Evolutionary conservation across 495 filamentous ascomycete genomes (phyloP).

Genomic region (Terfezia claveryi): DNA sequence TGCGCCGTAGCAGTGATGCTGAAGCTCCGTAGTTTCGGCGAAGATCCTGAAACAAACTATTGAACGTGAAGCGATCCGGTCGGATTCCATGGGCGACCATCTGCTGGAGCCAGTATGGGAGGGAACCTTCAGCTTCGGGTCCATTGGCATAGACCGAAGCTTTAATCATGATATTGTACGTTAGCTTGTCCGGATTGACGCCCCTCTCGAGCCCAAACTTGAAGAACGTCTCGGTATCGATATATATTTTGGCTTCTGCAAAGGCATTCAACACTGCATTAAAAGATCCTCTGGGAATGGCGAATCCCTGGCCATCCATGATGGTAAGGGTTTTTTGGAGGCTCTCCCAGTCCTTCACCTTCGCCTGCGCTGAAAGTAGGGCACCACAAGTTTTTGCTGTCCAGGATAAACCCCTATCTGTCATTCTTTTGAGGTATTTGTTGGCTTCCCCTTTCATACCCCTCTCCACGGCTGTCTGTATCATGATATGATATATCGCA

Average conservation of each 20-base stretch:
- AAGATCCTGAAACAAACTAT: background rate
- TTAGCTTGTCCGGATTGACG: conserved; percentile 2
- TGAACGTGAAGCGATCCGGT: background rate
- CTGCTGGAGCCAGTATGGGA: background rate
- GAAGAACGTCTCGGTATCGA: conserved; percentile 10
- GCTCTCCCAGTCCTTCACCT: conserved; percentile 8
- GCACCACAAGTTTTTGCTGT: conserved; percentile 11
- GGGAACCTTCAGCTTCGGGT: background rate
- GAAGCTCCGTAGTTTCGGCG: background rate
- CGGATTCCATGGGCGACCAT: background rate
- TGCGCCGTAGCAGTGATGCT: background rate
- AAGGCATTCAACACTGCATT: conserved; percentile 11
- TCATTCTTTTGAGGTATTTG: conserved; percentile 2
- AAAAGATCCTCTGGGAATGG: conserved; percentile 7
- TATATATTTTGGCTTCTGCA: background rate
- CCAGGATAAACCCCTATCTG: conserved; percentile 8
- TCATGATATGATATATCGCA: background rate
- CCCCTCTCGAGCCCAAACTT: conserved; percentile 7
- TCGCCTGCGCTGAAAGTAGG: conserved; percentile 13
- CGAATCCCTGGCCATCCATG: conserved; percentile 10
- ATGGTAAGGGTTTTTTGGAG: conserved; percentile 8
- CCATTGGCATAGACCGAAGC: conserved; percentile 2
- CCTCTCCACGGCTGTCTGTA: background rate
- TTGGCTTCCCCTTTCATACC: background rate
- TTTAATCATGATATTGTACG: conserved; percentile 17